Evolutionary conservation across 257 asterid genomes (phyloP).

Genomic region (Cruciata laevipes): DNA sequence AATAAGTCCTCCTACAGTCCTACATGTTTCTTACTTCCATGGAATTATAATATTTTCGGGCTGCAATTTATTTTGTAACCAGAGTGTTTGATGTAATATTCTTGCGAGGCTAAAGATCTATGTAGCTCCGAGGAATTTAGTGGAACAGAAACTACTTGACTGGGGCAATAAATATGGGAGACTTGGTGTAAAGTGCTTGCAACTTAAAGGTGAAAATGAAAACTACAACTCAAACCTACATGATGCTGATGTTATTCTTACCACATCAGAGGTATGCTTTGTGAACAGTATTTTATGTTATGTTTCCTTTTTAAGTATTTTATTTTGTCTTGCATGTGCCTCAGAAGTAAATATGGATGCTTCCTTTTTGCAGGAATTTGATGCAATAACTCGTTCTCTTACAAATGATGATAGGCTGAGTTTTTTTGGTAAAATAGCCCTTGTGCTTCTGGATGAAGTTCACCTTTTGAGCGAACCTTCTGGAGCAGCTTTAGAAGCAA

Average conservation of each 20-base stretch:
- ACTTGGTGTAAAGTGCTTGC: slow-evolving; percentile 77
- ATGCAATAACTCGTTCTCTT: slow-evolving; percentile 89
- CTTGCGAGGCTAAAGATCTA: slow-evolving; percentile 50
- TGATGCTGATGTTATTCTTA: slow-evolving; percentile 90
- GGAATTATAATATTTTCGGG: background rate
- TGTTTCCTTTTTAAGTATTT: background rate
- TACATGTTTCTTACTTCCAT: slow-evolving; percentile 6
- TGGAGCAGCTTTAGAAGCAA: slow-evolving; percentile 96
- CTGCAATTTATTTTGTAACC: background rate
- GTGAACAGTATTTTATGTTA: background rate
- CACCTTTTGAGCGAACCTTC: slow-evolving; percentile 94
- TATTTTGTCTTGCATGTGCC: background rate
- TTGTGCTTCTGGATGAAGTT: slow-evolving; percentile 94
- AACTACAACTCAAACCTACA: slow-evolving; percentile 56
- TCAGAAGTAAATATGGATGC: slow-evolving; percentile 14
- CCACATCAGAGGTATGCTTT: slow-evolving; percentile 83
- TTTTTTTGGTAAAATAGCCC: slow-evolving; percentile 90
- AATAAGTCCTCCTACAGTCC: background rate
- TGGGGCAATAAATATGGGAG: slow-evolving; percentile 82
- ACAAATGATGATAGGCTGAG: slow-evolving; percentile 87
- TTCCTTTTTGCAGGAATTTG: slow-evolving; percentile 61
- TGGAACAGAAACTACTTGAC: slow-evolving; percentile 83
- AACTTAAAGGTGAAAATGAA: slow-evolving; percentile 92
- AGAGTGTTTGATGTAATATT: background rate
- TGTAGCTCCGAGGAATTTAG: slow-evolving; percentile 95